These are phyloP conservation scores for Fonsecaea erecta DNA, from an alignment of 2,329 filamentous ascomycete genomes.

Conservation along the genomic window DNA sequence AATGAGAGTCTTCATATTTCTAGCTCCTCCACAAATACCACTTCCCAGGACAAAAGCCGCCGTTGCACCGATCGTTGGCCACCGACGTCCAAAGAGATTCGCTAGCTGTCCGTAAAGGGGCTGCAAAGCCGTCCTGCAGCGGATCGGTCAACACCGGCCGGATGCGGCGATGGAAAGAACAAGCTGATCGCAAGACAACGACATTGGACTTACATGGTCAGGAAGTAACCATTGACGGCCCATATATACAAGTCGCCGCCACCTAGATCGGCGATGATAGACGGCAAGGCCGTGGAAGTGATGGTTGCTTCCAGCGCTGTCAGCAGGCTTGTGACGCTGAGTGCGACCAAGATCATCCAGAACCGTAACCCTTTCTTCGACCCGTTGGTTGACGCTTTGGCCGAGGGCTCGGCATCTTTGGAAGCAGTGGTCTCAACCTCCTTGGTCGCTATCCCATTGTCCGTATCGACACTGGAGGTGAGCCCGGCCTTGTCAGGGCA, in stretches of 20 bases:
- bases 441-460: background rate
- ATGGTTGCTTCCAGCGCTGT: slow-evolving; percentile 47
- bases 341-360: slow-evolving; percentile 40
- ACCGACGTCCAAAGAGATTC: slow-evolving; percentile 58
- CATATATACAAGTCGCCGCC: slow-evolving; percentile 44
- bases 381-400: background rate
- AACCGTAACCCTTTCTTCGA: slow-evolving; percentile 35
- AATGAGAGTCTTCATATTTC: slow-evolving; percentile 48
- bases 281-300: slow-evolving; percentile 49
- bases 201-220: slow-evolving; percentile 34
- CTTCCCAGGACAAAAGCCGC: slow-evolving; percentile 59
- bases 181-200: slow-evolving; percentile 12
- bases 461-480: background rate
- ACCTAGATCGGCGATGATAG: slow-evolving; percentile 44
- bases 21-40: slow-evolving; percentile 57
- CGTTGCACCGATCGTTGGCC: slow-evolving; percentile 48
- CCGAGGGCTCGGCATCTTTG: background rate
- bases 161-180: background rate
- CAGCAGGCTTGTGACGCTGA: slow-evolving; percentile 41
- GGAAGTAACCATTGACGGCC: slow-evolving; percentile 44
- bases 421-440: background rate
- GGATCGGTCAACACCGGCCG: background rate
- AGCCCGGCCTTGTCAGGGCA: background rate
- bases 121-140: slow-evolving; percentile 49
- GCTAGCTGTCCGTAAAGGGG: slow-evolving; percentile 58